Percentiles rank a stretch among this genome's conserved stretches.
Conservation (phyloP, 139 green algal species). For the Chlamydomonas schloesseri region DNA sequence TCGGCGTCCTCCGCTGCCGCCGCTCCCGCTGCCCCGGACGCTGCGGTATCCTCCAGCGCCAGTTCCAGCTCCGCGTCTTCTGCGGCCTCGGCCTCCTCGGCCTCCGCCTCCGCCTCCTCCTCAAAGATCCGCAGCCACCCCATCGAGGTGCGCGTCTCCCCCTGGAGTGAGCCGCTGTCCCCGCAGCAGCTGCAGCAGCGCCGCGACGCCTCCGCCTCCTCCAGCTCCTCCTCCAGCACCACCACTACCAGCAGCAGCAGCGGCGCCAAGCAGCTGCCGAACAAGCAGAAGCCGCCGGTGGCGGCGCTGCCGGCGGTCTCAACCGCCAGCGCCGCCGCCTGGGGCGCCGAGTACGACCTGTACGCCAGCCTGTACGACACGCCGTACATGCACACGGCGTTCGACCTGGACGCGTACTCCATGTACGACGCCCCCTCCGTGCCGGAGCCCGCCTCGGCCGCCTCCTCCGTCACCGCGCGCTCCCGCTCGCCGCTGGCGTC, state of each 20-base stretch:
- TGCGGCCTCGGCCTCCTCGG: background rate
- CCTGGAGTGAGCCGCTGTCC: background rate
- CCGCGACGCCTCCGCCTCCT: background rate
- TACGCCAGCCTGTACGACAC: conserved; percentile 8
- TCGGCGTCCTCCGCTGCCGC: too few relatives aligned
- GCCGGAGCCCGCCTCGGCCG: background rate
- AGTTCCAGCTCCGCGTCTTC: too few relatives aligned
- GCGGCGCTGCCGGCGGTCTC: too few relatives aligned
- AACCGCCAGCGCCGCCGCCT: background rate
- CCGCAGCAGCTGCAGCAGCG: background rate
- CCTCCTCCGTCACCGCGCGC: background rate
- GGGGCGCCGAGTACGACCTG: conserved; percentile 36
- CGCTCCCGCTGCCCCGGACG: background rate
- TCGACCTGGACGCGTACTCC: conserved; percentile 34
- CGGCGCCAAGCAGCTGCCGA: background rate
- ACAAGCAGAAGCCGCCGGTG: too few relatives aligned
- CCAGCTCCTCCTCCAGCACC: background rate
- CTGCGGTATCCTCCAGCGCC: background rate
- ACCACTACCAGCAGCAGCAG: too few relatives aligned
- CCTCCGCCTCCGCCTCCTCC: too few relatives aligned
- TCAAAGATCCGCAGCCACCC: conserved; percentile 4
- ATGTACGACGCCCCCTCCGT: background rate
- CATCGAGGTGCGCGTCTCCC: background rate
- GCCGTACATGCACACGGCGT: conserved; percentile 37
- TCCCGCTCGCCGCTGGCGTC: too few relatives aligned